Evolutionary conservation across 164 flowering plant genomes (phyloP).

Genomic region (Macadamia integrifolia): DNA sequence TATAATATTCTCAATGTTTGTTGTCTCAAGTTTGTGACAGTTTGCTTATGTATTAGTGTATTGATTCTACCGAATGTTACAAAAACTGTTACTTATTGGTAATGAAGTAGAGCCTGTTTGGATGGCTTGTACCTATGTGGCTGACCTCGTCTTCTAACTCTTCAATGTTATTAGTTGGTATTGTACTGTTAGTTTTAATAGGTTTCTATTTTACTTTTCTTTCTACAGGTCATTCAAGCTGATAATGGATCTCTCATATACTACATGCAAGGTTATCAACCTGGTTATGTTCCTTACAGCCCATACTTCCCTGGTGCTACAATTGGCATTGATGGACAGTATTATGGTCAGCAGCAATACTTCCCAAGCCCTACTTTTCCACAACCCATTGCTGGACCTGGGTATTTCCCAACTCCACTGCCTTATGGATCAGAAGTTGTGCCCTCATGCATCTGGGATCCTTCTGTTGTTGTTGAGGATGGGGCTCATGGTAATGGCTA

Average conservation of each 20-base stretch:
- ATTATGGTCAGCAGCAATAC: slow-evolving; percentile 33
- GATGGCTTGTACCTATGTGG: too few species aligned
- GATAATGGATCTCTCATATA: slow-evolving; percentile 47
- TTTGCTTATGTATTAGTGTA: too few species aligned
- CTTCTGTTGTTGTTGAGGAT: slow-evolving; percentile 35
- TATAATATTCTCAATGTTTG: too few species aligned
- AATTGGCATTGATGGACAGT: slow-evolving; percentile 44
- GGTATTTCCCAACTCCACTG: slow-evolving; percentile 25
- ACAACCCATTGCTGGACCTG: slow-evolving; percentile 31
- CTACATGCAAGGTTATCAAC: slow-evolving; percentile 40
- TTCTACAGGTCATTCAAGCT: slow-evolving; percentile 36
- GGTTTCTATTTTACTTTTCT: neutral
- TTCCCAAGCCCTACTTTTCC: slow-evolving; percentile 26
- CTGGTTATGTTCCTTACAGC: slow-evolving; percentile 32
- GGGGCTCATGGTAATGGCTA: slow-evolving; percentile 26
- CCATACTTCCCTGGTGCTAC: slow-evolving; percentile 34
- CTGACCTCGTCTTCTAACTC: too few species aligned
- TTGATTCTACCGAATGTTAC: too few species aligned
- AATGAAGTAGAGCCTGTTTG: too few species aligned
- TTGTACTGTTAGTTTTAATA: too few species aligned
- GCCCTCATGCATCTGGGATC: slow-evolving; percentile 34
- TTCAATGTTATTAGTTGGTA: neutral
- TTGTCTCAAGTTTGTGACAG: too few species aligned
- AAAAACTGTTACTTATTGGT: too few species aligned
- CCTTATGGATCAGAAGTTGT: slow-evolving; percentile 40